Conservation (phyloP, 1,284 basidiomycete genomes). For the Boletus subluridellus region DNA sequence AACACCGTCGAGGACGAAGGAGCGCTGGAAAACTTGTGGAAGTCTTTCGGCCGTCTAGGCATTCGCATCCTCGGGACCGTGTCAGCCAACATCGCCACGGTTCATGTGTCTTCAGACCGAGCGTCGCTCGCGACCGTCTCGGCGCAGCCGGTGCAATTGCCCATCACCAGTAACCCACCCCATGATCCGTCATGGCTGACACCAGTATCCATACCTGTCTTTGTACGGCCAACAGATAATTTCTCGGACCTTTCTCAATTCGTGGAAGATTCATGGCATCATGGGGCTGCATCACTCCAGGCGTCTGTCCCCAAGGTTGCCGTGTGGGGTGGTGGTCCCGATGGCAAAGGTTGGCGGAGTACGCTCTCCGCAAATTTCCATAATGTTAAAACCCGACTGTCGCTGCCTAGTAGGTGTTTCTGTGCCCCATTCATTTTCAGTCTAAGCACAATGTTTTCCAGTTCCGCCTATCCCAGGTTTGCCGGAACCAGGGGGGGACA, state of each 20-base stretch:
- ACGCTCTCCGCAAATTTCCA: conserved; percentile 42
- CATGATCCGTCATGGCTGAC: conserved; percentile 57
- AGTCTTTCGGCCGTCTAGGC: conserved; percentile 63
- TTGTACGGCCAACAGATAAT: conserved; percentile 55
- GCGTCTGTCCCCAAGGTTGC: conserved; percentile 42
- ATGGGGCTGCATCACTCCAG: conserved; percentile 46
- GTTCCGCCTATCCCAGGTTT: conserved; percentile 65
- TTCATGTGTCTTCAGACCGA: conserved; percentile 45
- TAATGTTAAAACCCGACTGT: conserved; percentile 46
- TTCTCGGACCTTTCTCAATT: conserved; percentile 49
- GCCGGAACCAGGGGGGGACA: conserved; percentile 52
- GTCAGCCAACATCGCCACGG: conserved; percentile 51
- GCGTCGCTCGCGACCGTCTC: conserved; percentile 46
- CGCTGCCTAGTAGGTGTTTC: conserved; percentile 50
- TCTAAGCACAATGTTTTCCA: conserved; percentile 29
- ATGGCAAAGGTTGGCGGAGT: conserved; percentile 49
- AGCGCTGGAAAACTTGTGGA: conserved; percentile 49
- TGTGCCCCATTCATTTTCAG: neutral
- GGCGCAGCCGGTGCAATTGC: conserved; percentile 49
- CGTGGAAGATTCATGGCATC: conserved; percentile 55
- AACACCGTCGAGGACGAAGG: conserved; percentile 43
- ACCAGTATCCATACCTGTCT: conserved; percentile 49
- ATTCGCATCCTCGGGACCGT: conserved; percentile 52
- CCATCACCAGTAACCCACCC: conserved; percentile 57
- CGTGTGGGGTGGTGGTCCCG: conserved; percentile 51